Base-by-base conservation (phyloP, 768 basidiomycete genomes). In the Nidularia sp. region DNA sequence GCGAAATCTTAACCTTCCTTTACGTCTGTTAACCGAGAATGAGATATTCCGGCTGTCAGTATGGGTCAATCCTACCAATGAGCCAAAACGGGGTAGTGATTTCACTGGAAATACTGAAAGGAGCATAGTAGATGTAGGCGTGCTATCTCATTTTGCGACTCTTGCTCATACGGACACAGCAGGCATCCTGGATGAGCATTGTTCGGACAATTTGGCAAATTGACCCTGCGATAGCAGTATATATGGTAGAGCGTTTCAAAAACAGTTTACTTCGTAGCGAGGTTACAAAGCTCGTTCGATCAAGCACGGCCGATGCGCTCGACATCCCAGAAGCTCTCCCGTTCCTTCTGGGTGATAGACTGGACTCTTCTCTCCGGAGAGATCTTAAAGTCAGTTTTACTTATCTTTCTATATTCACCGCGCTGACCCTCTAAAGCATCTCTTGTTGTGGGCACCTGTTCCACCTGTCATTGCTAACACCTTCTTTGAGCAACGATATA, bases 191-290 rank as follows among this genome's bases (percentile, higher is more conserved):
- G 94, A 64, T 80, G 25, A 67, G 69, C n/a, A 63, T 88, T 15
- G 74, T 88, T 35, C 83, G 84, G 2, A 87, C 80, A 49, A 77
- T 87, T 0, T 98, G 96, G 97, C 78, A 83, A 48, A 70, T 91
- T 34, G 76, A 90, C 60, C 91, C 97, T 4, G 85, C 87, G 1
- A 83, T 97, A 56, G 88, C 88, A 0, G 75, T 98, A 5, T 78
- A 88, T 60, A 75, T 98, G 57, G 78, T 80, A n/a, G 94, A 96
- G 66, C 87, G 97, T 7, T 93, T 97, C 79, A 93, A 90, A 65
- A 70, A 76, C 35, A 67, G 76, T 3, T 56, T 73, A 1, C 78
- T 92, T 32, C 78, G 83, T 6, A 69, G 72, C n/a, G 95, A 98
- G 66, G 84, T 96, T 29, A 74, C 74, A 8, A 80, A 81, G 34